These are phyloP conservation scores for Stagonosporopsis tanaceti DNA, from an alignment of 2,329 filamentous ascomycete genomes.

Conservation along the genomic window DNA sequence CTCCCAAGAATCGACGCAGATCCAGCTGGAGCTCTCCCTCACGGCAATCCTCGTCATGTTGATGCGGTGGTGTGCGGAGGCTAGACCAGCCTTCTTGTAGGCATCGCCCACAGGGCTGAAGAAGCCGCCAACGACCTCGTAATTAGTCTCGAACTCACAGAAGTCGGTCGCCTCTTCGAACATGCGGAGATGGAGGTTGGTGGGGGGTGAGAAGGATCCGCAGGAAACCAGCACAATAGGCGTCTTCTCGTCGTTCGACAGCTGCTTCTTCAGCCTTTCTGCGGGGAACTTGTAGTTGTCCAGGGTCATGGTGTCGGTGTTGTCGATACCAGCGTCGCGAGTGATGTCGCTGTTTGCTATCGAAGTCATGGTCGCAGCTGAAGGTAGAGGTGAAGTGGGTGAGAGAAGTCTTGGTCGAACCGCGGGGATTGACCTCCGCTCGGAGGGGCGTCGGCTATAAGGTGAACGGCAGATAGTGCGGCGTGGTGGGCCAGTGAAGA, in stretches of 20 bases:
- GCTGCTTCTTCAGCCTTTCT: constrained; percentile 64
- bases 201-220: constrained; percentile 76
- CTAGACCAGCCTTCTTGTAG: constrained; percentile 83
- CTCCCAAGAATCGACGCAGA: constrained; percentile 64
- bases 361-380: constrained; percentile 35
- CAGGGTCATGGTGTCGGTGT: constrained; percentile 45
- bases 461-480: constrained; percentile 12
- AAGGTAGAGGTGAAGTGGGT: background rate
- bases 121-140: constrained; percentile 87
- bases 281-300: constrained; percentile 68
- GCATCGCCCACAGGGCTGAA: constrained; percentile 78
- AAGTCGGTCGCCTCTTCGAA: constrained; percentile 88
- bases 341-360: constrained; percentile 29
- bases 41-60: constrained; percentile 89
- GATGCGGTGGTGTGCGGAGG: constrained; percentile 75
- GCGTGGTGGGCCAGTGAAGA: constrained; percentile 6
- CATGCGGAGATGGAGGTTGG: constrained; percentile 82
- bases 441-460: constrained; percentile 18
- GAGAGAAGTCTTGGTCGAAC: constrained; percentile 9
- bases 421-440: constrained; percentile 20
- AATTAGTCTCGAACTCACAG: constrained; percentile 72
- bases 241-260: constrained; percentile 64
- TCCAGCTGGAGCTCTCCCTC: constrained; percentile 65
- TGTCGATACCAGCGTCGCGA: constrained; percentile 36
- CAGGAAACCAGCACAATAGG: constrained; percentile 75